A percentile compares a stretch with the other conserved stretches of the same genome.
Evolutionary conservation across 257 asterid genomes (phyloP).

Genomic region (Euphrasia confusa): DNA sequence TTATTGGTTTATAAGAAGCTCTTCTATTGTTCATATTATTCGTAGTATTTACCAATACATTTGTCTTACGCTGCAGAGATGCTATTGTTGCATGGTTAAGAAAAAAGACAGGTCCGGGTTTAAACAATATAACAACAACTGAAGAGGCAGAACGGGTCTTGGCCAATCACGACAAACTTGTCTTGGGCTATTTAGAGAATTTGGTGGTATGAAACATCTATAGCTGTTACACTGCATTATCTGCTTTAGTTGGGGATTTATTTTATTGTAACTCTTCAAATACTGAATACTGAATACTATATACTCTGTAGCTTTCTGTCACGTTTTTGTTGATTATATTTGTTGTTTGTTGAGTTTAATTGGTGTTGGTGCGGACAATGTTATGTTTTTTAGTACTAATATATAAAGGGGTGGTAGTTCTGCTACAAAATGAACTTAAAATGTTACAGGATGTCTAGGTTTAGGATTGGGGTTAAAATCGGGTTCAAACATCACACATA

Average conservation of each 20-base stretch:
- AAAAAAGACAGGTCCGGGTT: constrained; percentile 75
- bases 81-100: constrained; percentile 82
- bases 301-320: background rate
- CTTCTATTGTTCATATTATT: background rate
- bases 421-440: background rate
- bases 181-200: constrained; percentile 61
- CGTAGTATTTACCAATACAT: constrained; percentile 12
- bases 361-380: background rate
- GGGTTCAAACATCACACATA: background rate
- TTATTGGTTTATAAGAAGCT: background rate
- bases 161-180: constrained; percentile 53
- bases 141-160: constrained; percentile 76
- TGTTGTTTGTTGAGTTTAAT: background rate
- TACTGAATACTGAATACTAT: background rate
- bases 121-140: constrained; percentile 49
- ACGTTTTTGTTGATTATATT: background rate
- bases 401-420: background rate
- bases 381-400: background rate
- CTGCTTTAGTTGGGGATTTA: background rate
- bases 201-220: constrained; percentile 55
- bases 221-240: background rate
- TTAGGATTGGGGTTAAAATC: background rate
- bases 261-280: background rate
- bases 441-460: background rate
- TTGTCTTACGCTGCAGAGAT: constrained; percentile 46